Evolutionary conservation across 345 rosid species (phyloP), one percentile per base, ranked within the genome.

Genomic region (Bruguiera sexangula): DNA sequence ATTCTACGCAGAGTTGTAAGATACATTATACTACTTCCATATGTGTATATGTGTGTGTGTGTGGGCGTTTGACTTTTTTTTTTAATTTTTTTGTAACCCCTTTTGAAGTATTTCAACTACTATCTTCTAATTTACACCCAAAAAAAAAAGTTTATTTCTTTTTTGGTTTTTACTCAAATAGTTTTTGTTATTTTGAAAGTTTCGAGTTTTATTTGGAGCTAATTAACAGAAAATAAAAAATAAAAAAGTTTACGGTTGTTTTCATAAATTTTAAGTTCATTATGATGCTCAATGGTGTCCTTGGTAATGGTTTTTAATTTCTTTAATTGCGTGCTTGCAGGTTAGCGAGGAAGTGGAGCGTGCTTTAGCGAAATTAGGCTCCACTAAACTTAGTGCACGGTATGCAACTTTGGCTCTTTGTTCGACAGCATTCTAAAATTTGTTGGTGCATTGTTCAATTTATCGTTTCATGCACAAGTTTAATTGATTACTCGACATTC

Each of bases 261-360:
- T 32, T 32, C 36, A 32, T 32, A 32, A 32, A 32, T 32, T 32
- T 39, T 2, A 10, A 6, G 3, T 39, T 11, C 50, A 43, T 56
- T 1, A 24, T 8, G 29, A 24, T 56, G 16, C 16, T 10, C 30
- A 18, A 24, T 24, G 60, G 22, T 27, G 5, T 56, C 29, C 30
- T 24, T 24, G 30, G 29, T 5, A n/a, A n/a, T 9, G 59, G 0
- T 36, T 60, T 22, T 29, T 8, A 6, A 29, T 13, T 18, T 22
- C 48, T 67, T 54, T 2, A 32, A 22, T 67, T 10, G 18, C 30
- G 34, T 62, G 24, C 24, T 27, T 27, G 46, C 71, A 77, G 81
- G 81, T 77, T 51, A 77, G 81, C 8, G 81, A 77, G 69, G 81
- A 77, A 77, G 71, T 77, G 67, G 81, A 77, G 73, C 81, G 81